These are phyloP conservation scores for Dactylellina parvicollis DNA, from an alignment of 2,329 filamentous ascomycete genomes.

Conservation along the genomic window DNA sequence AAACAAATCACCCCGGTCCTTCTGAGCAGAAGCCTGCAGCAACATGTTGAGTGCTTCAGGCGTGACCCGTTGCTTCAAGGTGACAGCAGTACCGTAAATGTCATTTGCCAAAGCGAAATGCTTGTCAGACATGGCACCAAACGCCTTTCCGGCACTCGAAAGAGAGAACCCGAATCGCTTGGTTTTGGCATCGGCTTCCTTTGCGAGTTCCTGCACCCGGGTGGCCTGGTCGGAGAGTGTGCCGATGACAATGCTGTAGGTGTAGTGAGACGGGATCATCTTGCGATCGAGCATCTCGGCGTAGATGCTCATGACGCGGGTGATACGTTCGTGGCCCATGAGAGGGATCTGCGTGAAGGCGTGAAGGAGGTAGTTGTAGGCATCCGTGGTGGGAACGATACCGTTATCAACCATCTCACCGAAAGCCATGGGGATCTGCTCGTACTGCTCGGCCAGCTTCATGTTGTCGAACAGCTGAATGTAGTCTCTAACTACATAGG, in stretches of 20 bases:
- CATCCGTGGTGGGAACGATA: slow-evolving; percentile 79
- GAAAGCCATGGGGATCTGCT: slow-evolving; percentile 89
- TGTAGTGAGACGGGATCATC: slow-evolving; percentile 81
- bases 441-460: slow-evolving; percentile 76
- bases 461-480: slow-evolving; percentile 82
- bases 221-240: slow-evolving; percentile 82
- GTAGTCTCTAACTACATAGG: slow-evolving; percentile 75
- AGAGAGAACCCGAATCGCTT: slow-evolving; percentile 72
- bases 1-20: slow-evolving; percentile 86
- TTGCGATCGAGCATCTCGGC: slow-evolving; percentile 92
- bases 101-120: slow-evolving; percentile 43
- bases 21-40: slow-evolving; percentile 84
- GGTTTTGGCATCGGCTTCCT: slow-evolving; percentile 81
- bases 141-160: slow-evolving; percentile 79
- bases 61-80: slow-evolving; percentile 67
- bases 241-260: slow-evolving; percentile 86
- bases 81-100: slow-evolving; percentile 46
- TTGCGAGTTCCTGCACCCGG: slow-evolving; percentile 78
- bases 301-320: slow-evolving; percentile 93
- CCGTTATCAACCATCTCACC: slow-evolving; percentile 87
- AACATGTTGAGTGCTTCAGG: slow-evolving; percentile 83
- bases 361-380: slow-evolving; percentile 91
- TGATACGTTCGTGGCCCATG: slow-evolving; percentile 82
- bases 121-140: slow-evolving; percentile 79
- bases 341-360: slow-evolving; percentile 84